Conservation (phyloP, 441 rosid species). For the Eutrema salsugineum region DNA sequence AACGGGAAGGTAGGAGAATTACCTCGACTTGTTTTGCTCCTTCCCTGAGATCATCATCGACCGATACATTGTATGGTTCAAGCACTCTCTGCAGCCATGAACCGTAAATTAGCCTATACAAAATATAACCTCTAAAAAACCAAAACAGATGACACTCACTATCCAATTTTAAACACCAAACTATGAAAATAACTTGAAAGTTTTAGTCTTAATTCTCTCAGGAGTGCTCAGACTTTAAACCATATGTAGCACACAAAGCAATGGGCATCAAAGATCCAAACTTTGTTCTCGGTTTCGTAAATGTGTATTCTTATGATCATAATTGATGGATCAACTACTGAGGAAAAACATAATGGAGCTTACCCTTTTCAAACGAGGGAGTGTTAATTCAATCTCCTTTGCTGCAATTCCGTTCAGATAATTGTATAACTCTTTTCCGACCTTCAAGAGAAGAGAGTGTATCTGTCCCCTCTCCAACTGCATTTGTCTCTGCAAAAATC, state of each 20-base stretch:
- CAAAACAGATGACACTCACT: neutral
- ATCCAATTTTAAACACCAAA: neutral
- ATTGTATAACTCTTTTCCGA: conserved; percentile 57
- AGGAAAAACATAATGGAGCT: conserved; percentile 5
- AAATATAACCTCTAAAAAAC: neutral
- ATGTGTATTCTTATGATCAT: neutral
- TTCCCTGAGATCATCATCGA: conserved; percentile 84
- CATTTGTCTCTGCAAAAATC: conserved; percentile 71
- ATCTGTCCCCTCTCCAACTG: conserved; percentile 75
- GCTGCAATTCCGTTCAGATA: conserved; percentile 57
- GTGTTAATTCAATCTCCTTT: conserved; percentile 49
- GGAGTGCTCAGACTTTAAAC: neutral
- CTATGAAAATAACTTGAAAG: neutral
- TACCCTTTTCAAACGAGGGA: conserved; percentile 75
- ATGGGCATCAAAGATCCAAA: neutral
- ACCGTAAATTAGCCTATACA: conserved; percentile 1
- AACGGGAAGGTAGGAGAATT: neutral
- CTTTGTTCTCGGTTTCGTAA: neutral
- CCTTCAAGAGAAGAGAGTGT: conserved; percentile 60
- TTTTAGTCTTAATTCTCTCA: neutral
- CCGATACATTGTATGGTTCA: conserved; percentile 65
- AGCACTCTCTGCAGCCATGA: conserved; percentile 47
- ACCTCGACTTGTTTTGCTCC: conserved; percentile 96
- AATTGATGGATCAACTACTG: neutral
- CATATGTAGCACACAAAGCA: neutral